Conservation (phyloP, 805 yeast species). For the Schwanniomyces polymorphus region DNA sequence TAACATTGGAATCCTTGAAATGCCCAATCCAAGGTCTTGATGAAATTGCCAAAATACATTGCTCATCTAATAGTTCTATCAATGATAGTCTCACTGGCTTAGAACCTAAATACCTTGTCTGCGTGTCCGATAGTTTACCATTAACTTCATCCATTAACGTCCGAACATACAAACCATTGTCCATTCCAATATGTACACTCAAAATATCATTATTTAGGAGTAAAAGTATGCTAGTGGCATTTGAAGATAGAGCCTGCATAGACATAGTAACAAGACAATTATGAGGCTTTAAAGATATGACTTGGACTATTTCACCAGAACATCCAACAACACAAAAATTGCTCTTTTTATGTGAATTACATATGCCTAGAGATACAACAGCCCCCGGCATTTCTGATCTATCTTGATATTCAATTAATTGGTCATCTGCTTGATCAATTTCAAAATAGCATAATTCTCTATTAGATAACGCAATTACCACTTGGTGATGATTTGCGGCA, state of each 20-base stretch:
- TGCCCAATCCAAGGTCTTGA: slow-evolving; percentile 56
- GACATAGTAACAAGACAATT: slow-evolving; percentile 60
- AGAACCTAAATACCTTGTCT: slow-evolving; percentile 74
- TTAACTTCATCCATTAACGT: slow-evolving; percentile 55
- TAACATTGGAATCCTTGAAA: slow-evolving; percentile 28
- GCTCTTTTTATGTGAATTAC: slow-evolving; percentile 52
- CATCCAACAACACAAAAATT: slow-evolving; percentile 69
- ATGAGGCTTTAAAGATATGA: slow-evolving; percentile 61
- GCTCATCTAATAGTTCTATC: slow-evolving; percentile 24
- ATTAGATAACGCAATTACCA: slow-evolving; percentile 70
- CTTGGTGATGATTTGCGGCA: slow-evolving; percentile 64
- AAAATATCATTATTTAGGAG: slow-evolving; percentile 15
- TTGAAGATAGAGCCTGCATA: slow-evolving; percentile 65
- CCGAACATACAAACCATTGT: slow-evolving; percentile 77
- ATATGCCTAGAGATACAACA: slow-evolving; percentile 46
- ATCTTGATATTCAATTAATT: slow-evolving; percentile 69
- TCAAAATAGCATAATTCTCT: slow-evolving; percentile 83
- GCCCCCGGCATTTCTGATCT: slow-evolving; percentile 51
- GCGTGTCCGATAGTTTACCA: slow-evolving; percentile 62
- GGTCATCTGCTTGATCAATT: slow-evolving; percentile 55
- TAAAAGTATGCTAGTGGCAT: slow-evolving; percentile 26
- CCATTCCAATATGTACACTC: slow-evolving; percentile 74
- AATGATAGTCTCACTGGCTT: slow-evolving; percentile 54
- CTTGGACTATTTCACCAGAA: slow-evolving; percentile 66
- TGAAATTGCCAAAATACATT: slow-evolving; percentile 49